Evolutionary conservation across 2,329 filamentous ascomycete species (phyloP).

Genomic region (Hymenoscyphus albidus): DNA sequence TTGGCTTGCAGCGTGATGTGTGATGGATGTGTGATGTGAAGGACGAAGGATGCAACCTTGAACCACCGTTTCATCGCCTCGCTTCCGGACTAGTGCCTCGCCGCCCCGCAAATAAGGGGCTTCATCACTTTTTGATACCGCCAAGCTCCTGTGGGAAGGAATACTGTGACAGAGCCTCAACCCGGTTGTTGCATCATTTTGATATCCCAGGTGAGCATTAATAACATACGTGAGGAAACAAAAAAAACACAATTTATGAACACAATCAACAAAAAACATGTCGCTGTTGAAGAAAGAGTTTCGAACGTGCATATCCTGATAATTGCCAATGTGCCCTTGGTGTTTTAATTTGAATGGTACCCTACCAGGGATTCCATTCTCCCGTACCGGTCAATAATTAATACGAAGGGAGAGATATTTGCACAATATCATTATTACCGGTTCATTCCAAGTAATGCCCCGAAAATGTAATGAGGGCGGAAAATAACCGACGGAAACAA

Average conservation of each 20-base stretch:
- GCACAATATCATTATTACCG: not conserved
- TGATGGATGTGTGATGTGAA: slow-evolving; percentile 2
- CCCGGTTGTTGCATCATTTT: not conserved
- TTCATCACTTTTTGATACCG: slow-evolving; percentile 10
- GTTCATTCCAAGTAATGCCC: not conserved
- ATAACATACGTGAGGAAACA: not conserved
- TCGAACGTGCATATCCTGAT: not conserved
- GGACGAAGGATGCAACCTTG: not conserved
- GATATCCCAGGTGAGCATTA: not conserved
- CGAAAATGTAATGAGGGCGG: not conserved
- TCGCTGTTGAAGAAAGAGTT: not conserved
- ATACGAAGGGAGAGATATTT: not conserved
- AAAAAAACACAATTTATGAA: not conserved
- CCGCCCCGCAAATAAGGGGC: slow-evolving; percentile 9
- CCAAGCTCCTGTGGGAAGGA: slow-evolving; percentile 11
- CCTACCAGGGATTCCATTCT: not conserved
- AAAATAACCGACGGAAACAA: not conserved
- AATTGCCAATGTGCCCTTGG: not conserved
- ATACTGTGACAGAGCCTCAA: not conserved
- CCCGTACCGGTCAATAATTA: not conserved
- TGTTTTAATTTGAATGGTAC: not conserved
- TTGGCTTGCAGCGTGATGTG: not conserved
- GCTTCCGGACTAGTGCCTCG: slow-evolving; percentile 8
- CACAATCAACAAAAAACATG: not conserved
- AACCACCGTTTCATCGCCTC: slow-evolving; percentile 17